Evolutionary conservation across 2,329 filamentous ascomycete genomes (phyloP).

Genomic region (Fusarium sp.): DNA sequence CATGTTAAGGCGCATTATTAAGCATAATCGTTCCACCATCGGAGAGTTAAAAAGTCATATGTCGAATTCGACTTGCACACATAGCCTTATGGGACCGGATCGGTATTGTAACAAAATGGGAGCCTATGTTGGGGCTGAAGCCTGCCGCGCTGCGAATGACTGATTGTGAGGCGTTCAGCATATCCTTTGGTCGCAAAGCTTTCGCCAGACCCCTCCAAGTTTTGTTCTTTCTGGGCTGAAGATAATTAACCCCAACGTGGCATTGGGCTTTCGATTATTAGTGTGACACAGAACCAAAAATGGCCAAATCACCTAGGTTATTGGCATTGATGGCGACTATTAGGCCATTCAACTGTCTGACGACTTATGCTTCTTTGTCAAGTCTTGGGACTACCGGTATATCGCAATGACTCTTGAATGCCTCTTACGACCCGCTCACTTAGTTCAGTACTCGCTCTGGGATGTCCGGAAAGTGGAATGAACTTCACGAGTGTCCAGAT

Average conservation of each 20-base stretch:
- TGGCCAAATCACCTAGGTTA: neutral
- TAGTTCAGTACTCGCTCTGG: neutral
- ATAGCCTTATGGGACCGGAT: neutral
- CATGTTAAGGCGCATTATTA: neutral
- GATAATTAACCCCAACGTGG: neutral
- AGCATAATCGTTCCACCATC: neutral
- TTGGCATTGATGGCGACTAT: neutral
- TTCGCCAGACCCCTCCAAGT: neutral
- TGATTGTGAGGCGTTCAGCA: neutral
- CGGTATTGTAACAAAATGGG: neutral
- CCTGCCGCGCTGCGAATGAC: neutral
- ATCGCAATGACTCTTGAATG: neutral
- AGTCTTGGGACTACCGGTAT: neutral
- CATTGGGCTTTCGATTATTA: neutral
- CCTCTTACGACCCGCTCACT: neutral
- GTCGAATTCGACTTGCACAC: neutral
- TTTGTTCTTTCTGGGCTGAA: neutral
- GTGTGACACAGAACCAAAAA: neutral
- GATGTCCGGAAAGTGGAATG: neutral
- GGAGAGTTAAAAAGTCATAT: neutral
- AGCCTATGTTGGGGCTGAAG: no score
- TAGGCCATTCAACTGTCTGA: neutral
- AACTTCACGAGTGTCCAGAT: neutral
- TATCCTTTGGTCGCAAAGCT: no score
- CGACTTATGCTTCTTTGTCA: neutral